Percentiles rank a stretch among this genome's conserved stretches.
Evolutionary conservation across 768 basidiomycete species (phyloP).

Genomic region (Calocybe cyanea): DNA sequence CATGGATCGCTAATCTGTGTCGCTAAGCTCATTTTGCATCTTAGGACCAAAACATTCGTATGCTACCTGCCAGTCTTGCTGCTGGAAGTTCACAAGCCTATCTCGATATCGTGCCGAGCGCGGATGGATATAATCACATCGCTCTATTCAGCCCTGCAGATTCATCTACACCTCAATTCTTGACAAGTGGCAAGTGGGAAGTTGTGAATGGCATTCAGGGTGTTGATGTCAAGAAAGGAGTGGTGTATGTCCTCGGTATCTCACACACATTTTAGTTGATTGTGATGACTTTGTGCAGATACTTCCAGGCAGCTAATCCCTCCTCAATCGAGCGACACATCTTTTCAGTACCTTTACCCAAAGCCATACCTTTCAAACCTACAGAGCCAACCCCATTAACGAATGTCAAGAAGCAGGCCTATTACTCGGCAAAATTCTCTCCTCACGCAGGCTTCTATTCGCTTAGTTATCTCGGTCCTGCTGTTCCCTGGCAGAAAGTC

Average conservation of each 20-base stretch:
- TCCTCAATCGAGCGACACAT: slow-evolving; percentile 81
- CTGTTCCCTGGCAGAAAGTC: slow-evolving; percentile 84
- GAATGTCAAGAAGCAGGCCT: slow-evolving; percentile 49
- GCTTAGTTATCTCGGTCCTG: slow-evolving; percentile 75
- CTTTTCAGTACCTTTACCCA: slow-evolving; percentile 74
- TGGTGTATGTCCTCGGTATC: slow-evolving; percentile 56
- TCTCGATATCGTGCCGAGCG: slow-evolving; percentile 82
- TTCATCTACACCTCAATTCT: slow-evolving; percentile 66
- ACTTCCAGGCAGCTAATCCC: slow-evolving; percentile 84
- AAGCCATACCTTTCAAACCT: slow-evolving; percentile 29
- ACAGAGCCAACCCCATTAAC: slow-evolving; percentile 47
- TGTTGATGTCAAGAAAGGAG: slow-evolving; percentile 60
- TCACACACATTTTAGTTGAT: slow-evolving; percentile 10
- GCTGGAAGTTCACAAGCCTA: slow-evolving; percentile 58
- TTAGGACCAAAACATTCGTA: slow-evolving; percentile 62
- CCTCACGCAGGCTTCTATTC: slow-evolving; percentile 84
- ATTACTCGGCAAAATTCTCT: slow-evolving; percentile 72
- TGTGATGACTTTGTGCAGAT: slow-evolving; percentile 44
- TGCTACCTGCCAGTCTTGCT: slow-evolving; percentile 44
- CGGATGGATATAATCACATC: slow-evolving; percentile 86
- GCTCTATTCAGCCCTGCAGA: slow-evolving; percentile 84
- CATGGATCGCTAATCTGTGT: too few relatives aligned
- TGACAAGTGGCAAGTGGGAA: slow-evolving; percentile 90
- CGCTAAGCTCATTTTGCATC: too few relatives aligned
- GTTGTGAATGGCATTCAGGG: slow-evolving; percentile 71